Evolutionary conservation across 805 yeast genomes (phyloP).

Genomic region (Candida sonorensis): DNA sequence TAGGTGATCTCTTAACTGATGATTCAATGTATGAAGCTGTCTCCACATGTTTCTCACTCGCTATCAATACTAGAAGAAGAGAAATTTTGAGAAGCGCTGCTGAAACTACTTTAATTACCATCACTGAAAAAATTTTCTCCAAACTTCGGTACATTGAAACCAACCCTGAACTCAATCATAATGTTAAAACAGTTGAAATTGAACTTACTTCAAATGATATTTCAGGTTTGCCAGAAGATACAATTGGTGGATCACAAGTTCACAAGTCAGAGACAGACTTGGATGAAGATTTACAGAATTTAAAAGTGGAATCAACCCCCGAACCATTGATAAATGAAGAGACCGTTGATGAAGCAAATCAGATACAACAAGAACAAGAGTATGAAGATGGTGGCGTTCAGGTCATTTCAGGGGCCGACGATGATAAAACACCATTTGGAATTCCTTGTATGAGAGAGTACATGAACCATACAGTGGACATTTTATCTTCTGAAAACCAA

Average conservation of each 20-base stretch:
- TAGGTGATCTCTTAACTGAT: constrained; percentile 65
- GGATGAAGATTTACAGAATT: too few relatives aligned
- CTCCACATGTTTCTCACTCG: constrained; percentile 85
- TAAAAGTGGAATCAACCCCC: too few relatives aligned
- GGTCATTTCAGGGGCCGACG: too few relatives aligned
- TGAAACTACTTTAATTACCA: constrained; percentile 67
- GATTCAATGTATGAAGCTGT: constrained; percentile 82
- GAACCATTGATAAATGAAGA: too few relatives aligned
- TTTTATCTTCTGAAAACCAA: constrained; percentile 76
- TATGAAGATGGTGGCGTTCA: background rate
- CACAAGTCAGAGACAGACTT: constrained; percentile 1
- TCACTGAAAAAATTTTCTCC: constrained; percentile 62
- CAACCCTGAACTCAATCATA: constrained; percentile 22
- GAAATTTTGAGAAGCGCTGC: constrained; percentile 88
- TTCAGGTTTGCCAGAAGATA: constrained; percentile 46
- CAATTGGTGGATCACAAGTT: constrained; percentile 41
- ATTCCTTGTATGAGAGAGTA: constrained; percentile 71
- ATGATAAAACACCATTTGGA: constrained; percentile 51
- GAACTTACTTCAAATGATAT: constrained; percentile 19
- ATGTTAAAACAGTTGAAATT: constrained; percentile 21
- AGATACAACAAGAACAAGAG: background rate
- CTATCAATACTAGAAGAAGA: constrained; percentile 86
- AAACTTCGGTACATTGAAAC: constrained; percentile 48
- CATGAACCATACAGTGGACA: constrained; percentile 65
- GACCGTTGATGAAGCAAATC: too few relatives aligned